Conservation (phyloP, 2,329 filamentous ascomycete species). For the Scedosporium minutisporum region DNA sequence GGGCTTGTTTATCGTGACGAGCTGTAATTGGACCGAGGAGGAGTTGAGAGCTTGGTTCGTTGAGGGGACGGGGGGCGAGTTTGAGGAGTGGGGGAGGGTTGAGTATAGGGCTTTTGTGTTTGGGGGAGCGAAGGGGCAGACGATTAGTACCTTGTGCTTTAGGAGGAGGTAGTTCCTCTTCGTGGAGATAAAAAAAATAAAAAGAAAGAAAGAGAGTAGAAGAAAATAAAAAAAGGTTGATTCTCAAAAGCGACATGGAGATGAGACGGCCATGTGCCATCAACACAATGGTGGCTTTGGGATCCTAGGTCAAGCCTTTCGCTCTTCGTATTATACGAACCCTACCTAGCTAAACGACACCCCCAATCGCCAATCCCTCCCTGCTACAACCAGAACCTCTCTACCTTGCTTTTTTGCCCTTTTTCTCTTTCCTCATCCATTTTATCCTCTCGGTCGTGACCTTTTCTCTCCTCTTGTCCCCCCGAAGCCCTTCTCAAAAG, state of each 20-base stretch:
- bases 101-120: slow-evolving; percentile 83
- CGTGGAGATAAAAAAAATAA: not conserved
- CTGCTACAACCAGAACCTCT: not conserved
- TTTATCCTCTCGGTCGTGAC: not conserved
- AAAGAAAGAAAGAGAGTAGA: slow-evolving; percentile 4
- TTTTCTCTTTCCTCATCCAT: not conserved
- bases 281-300: not conserved
- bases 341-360: not conserved
- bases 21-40: slow-evolving; percentile 94
- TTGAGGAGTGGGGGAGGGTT: slow-evolving; percentile 58
- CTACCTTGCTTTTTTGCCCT: not conserved
- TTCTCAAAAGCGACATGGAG: not conserved
- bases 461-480: not conserved
- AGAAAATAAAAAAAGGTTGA: not conserved
- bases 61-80: slow-evolving; percentile 24
- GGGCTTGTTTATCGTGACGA: slow-evolving; percentile 76
- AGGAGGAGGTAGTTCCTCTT: slow-evolving; percentile 24
- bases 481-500: not conserved
- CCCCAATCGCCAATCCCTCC: not conserved
- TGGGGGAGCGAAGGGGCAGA: slow-evolving; percentile 79
- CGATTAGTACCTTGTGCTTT: slow-evolving; percentile 82
- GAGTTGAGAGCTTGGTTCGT: slow-evolving; percentile 78
- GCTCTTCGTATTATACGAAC: not conserved
- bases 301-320: not conserved
- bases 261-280: not conserved